A percentile compares a stretch with the other conserved stretches of the same genome.
phyloP scores from a whole-genome alignment of 176 grass and related monocot genomes.

The Avena atlantica region DNA sequence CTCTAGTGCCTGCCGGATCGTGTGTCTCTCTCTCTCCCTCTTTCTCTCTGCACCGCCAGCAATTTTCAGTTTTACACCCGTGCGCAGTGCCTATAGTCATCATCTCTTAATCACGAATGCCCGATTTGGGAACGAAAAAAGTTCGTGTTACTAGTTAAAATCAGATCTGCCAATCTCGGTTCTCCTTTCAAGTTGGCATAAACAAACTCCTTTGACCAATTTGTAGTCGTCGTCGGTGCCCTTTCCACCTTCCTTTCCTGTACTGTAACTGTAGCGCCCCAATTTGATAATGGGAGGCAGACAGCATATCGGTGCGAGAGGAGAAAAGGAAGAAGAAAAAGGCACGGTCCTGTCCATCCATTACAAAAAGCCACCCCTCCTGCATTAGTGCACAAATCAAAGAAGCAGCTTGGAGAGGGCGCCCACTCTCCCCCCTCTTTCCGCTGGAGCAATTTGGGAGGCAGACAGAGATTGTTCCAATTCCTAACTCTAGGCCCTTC shows the following conservation, averaged over 20 bases:
- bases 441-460: conserved; percentile 29
- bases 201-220: conserved; percentile 6
- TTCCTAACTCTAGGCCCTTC: background rate
- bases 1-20: background rate
- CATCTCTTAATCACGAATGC: background rate
- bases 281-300: conserved; percentile 13
- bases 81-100: background rate
- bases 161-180: background rate
- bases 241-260: background rate
- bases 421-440: background rate
- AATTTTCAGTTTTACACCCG: background rate
- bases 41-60: background rate
- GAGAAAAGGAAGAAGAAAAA: background rate
- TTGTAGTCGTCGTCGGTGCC: background rate
- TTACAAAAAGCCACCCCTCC: background rate
- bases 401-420: background rate
- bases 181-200: background rate
- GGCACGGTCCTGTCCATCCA: background rate
- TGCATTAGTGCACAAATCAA: background rate
- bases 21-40: too few species aligned
- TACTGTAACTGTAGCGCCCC: background rate
- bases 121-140: background rate
- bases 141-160: background rate
- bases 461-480: conserved; percentile 15
- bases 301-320: background rate